Base-by-base conservation (phyloP, 495 filamentous ascomycete genomes). In the Ramalina intermedia region DNA sequence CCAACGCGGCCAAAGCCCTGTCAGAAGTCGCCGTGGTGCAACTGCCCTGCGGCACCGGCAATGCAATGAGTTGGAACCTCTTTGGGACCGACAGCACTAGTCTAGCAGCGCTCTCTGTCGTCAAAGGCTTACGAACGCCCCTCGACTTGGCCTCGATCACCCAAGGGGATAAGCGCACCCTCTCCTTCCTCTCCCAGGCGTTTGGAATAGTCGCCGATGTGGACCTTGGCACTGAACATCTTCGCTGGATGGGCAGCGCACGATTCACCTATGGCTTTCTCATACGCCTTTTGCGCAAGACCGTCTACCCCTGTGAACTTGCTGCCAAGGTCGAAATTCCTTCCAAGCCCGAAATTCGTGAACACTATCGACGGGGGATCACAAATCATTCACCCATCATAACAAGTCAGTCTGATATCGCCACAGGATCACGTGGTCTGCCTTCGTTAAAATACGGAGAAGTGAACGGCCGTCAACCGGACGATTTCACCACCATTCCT, bases 151-250 rank as follows among this genome's bases (percentile, higher is more conserved):
- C 88, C 51, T 93, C 86, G 16, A 73, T 98, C 56, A 93, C 89
- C 0, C 90, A 96, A 58, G 80, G 82, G 18, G 64, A 78, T 27
- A 65, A 62, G 23, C 78, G 84, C 27, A 85, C 69, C 0, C 63
- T 96, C 9, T 93, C 85, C 12, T 96, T 98, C 69, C 73, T 96
- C 33, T 94, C 87, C 3, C 90, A 96, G 61, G 80, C 87, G 2
- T 73, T 90, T 37, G 91, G 91, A 26, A 83, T 96, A 49, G 79
- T 98, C 12, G 90, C 91, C 0, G 91, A 96, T 53, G 70, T 72
- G 21, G 91, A 98, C 62, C 66, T 98, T 13, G 87, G 75, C 2
- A 98, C 91, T 1, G 91, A 96, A 50, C 69, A 93, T 56, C 62
- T 96, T 37, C 78, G 91, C 17, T 98, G 89, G 89, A 84, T 98